Percentiles rank a stretch among this genome's conserved stretches.
These are phyloP conservation scores for Saccharomyces hybrid DNA, from an alignment of 1,139 yeast species.

Conservation along the genomic window DNA sequence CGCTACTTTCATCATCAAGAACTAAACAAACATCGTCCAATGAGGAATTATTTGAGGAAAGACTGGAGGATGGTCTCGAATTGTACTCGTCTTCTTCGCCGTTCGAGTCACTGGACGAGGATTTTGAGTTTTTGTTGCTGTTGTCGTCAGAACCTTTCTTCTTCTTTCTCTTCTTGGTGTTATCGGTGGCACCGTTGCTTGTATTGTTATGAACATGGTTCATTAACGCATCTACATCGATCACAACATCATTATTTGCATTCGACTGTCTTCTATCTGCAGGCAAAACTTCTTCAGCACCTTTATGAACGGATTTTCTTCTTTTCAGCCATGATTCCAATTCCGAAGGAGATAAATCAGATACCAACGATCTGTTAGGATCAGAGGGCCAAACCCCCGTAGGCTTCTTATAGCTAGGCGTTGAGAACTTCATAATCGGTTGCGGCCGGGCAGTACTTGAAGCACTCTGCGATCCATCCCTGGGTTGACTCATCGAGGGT, in stretches of 20 bases:
- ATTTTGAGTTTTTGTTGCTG: conserved; percentile 8
- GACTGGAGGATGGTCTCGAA: conserved; percentile 31
- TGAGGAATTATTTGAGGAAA: conserved; percentile 66
- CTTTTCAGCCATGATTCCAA: conserved; percentile 10
- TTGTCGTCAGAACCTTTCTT: conserved; percentile 6
- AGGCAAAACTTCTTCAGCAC: conserved; percentile 1
- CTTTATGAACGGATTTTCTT: background rate
- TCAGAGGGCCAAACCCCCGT: background rate
- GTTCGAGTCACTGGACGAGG: conserved; percentile 4
- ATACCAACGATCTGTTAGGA: background rate
- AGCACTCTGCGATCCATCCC: conserved; percentile 11
- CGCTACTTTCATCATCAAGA: conserved; percentile 42
- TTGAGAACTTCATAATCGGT: conserved; percentile 8
- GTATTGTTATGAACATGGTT: conserved; percentile 22
- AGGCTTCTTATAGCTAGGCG: conserved; percentile 2
- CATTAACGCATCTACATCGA: conserved; percentile 31
- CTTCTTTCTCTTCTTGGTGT: conserved; percentile 7
- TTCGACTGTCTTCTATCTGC: conserved; percentile 10
- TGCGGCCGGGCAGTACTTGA: conserved; percentile 2
- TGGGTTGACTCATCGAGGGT: conserved; percentile 17
- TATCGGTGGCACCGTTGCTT: conserved; percentile 5
- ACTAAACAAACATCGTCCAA: conserved; percentile 88
- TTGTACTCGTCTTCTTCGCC: conserved; percentile 23
- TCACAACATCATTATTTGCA: conserved; percentile 26
- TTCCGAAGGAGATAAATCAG: conserved; percentile 8